Percentiles rank a stretch among this genome's conserved stretches.
phyloP scores from a whole-genome alignment of 306 rosid genomes.

The Pterocarpus macrocarpus region DNA sequence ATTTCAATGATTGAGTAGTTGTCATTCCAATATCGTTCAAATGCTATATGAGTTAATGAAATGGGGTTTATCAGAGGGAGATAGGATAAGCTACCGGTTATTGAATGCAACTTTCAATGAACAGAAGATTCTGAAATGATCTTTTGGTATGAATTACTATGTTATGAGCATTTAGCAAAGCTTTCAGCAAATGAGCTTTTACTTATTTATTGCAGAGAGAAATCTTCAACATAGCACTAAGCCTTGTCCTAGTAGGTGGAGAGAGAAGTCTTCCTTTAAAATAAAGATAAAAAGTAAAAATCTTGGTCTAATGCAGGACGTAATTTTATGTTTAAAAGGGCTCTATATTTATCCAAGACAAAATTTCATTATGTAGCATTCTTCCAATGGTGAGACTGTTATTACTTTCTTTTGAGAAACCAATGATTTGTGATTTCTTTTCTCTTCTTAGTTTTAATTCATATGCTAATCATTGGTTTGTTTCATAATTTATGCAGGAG shows the following conservation, averaged over 20 bases:
- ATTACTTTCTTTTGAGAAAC: background rate
- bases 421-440: conserved; percentile 17
- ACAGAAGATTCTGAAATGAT: background rate
- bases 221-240: too few species aligned
- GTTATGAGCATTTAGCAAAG: conserved; percentile 1
- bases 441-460: background rate
- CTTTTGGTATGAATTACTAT: background rate
- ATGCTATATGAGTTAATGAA: conserved; percentile 23
- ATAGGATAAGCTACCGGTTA: background rate
- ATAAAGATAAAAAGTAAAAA: background rate
- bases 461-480: conserved; percentile 6
- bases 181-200: conserved; percentile 1
- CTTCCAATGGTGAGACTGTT: background rate
- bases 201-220: background rate
- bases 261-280: background rate
- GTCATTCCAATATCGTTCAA: conserved; percentile 20
- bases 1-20: conserved; percentile 10
- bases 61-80: conserved; percentile 1
- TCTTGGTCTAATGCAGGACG: background rate
- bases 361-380: background rate
- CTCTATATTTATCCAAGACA: background rate
- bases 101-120: background rate
- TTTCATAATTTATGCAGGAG: conserved; percentile 47
- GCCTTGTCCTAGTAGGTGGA: background rate
- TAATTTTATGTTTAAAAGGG: background rate